Conservation (phyloP, 2,329 filamentous ascomycete genomes). For the Mollisiaceae sp. region DNA sequence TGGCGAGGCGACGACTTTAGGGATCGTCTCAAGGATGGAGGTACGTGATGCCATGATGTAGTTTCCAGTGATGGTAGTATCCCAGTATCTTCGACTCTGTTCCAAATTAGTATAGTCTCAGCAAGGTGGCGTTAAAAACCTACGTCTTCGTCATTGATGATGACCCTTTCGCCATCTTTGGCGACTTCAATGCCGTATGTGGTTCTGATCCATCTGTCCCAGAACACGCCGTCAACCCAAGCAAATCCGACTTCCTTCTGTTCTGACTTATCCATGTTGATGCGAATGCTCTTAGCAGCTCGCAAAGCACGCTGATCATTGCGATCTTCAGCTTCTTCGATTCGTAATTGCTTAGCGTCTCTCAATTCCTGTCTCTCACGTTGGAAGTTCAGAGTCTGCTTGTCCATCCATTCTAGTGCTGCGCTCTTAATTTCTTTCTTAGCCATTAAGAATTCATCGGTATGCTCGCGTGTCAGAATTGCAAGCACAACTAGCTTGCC, state of each 20-base stretch:
- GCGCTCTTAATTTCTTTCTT: slow-evolving; percentile 94
- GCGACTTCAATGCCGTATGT: slow-evolving; percentile 89
- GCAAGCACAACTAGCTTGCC: slow-evolving; percentile 93
- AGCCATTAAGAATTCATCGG: slow-evolving; percentile 77
- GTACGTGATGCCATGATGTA: slow-evolving; percentile 82
- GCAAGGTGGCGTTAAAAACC: slow-evolving; percentile 48
- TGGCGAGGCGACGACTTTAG: slow-evolving; percentile 54
- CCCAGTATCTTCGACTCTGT: slow-evolving; percentile 94
- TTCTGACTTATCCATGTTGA: slow-evolving; percentile 87
- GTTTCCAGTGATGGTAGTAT: slow-evolving; percentile 86
- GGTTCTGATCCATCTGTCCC: slow-evolving; percentile 95
- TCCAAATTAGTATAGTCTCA: slow-evolving; percentile 44
- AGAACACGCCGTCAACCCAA: slow-evolving; percentile 96
- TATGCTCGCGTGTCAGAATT: slow-evolving; percentile 79
- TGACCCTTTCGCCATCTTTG: slow-evolving; percentile 84
- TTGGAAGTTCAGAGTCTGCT: slow-evolving; percentile 89
- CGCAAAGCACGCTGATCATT: slow-evolving; percentile 86
- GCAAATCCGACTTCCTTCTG: slow-evolving; percentile 92
- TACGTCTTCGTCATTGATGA: slow-evolving; percentile 97
- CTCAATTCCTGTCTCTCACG: slow-evolving; percentile 91
- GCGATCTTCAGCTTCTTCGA: slow-evolving; percentile 94
- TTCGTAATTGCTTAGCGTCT: slow-evolving; percentile 91
- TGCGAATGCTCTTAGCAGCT: slow-evolving; percentile 86
- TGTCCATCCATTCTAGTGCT: slow-evolving; percentile 97
- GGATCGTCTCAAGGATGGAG: slow-evolving; percentile 48